These are phyloP conservation scores for Aspergillus carlsbadensis DNA, from an alignment of 495 filamentous ascomycete species.

Conservation along the genomic window DNA sequence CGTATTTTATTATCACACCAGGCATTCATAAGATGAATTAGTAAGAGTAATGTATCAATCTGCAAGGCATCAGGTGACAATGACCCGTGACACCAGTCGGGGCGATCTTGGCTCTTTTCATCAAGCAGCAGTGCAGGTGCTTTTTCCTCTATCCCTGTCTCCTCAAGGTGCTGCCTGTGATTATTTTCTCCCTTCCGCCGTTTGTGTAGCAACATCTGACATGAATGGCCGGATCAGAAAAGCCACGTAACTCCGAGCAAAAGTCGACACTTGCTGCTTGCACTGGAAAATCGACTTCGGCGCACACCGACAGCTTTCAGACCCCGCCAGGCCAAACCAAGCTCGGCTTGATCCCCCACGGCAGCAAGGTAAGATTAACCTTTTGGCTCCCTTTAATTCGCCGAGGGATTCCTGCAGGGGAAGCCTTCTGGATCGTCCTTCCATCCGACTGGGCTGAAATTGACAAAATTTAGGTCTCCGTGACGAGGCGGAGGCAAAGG, in stretches of 20 bases:
- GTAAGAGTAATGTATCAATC: neutral
- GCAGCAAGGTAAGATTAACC: conserved; percentile 5
- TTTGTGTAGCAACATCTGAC: neutral
- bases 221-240: neutral
- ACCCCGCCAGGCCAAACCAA: neutral
- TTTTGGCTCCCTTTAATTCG: conserved; percentile 11
- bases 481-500: neutral
- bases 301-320: neutral
- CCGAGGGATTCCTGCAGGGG: conserved; percentile 12
- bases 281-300: neutral
- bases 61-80: conserved; percentile 18
- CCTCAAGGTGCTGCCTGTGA: neutral
- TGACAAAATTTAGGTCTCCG: neutral
- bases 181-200: conserved; percentile 1
- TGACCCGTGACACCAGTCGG: conserved; percentile 12
- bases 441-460: conserved; percentile 1
- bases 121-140: neutral
- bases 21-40: neutral
- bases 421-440: conserved; percentile 10
- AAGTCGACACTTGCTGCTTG: neutral
- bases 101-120: conserved; percentile 10
- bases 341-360: neutral
- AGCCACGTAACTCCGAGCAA: neutral
- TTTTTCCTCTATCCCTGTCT: neutral
- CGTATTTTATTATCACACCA: neutral